Percentiles rank a stretch among this genome's conserved stretches.
Conservation (phyloP, 2,329 filamentous ascomycete genomes). For the Penicillium thymicola region DNA sequence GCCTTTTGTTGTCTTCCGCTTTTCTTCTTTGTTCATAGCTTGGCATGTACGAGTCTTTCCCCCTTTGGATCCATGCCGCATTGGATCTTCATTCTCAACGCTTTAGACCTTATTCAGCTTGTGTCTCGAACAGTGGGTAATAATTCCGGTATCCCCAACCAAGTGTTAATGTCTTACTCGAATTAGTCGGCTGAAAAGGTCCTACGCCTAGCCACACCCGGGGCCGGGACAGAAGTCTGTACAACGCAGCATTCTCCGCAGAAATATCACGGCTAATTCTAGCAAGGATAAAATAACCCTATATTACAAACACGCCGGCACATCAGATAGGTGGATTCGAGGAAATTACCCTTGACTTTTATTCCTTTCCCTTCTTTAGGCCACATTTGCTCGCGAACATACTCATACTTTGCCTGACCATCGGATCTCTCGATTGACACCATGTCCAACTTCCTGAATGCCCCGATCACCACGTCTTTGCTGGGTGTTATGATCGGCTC, state of each 20-base stretch:
- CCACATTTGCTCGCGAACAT: background rate
- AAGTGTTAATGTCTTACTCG: background rate
- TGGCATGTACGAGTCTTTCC: background rate
- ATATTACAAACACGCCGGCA: background rate
- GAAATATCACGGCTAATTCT: background rate
- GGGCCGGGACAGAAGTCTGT: background rate
- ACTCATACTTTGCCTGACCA: background rate
- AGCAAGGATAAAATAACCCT: background rate
- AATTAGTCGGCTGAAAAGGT: background rate
- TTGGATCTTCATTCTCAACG: background rate
- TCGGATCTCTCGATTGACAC: background rate
- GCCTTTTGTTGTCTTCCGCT: background rate
- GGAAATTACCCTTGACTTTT: no score
- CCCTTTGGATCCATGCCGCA: background rate
- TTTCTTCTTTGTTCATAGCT: background rate
- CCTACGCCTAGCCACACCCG: background rate
- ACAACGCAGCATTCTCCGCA: background rate
- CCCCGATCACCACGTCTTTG: background rate
- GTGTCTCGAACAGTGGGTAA: background rate
- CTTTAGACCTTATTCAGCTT: background rate
- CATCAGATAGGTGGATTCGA: background rate
- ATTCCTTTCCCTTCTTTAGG: background rate
- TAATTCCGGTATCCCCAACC: rapidly evolving
- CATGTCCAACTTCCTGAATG: background rate
- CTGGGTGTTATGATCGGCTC: background rate